A percentile compares a stretch with the other conserved stretches of the same genome.
Evolutionary conservation across 2,329 filamentous ascomycete genomes (phyloP).

Genomic region (Alternaria brassicicola): DNA sequence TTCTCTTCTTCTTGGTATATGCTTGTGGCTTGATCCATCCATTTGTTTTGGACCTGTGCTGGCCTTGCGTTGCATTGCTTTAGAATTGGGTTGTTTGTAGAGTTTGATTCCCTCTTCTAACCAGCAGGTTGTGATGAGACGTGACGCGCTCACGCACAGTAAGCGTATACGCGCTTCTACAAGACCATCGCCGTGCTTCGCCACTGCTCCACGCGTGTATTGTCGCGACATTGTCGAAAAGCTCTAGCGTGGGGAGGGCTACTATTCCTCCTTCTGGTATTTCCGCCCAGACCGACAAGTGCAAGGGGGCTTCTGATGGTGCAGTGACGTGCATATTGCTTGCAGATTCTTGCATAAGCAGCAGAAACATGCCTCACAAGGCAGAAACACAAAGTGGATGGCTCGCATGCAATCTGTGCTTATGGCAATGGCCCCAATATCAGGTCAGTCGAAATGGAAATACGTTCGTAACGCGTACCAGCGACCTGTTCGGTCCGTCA

Average conservation of each 20-base stretch:
- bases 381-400: not conserved
- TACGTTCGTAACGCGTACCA: not conserved
- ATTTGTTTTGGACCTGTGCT: not conserved
- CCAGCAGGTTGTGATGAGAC: not conserved
- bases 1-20: too few species aligned
- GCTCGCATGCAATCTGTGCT: not conserved
- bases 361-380: slow-evolving; percentile 1
- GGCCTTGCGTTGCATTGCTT: not conserved
- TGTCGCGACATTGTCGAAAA: not conserved
- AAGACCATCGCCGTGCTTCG: not conserved
- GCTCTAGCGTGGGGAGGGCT: not conserved
- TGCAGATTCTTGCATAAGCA: not conserved
- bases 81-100: not conserved
- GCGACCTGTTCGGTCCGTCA: not conserved
- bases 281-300: not conserved
- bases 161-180: not conserved
- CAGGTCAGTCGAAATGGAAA: not conserved
- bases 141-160: not conserved
- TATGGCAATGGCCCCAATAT: not conserved
- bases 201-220: not conserved
- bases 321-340: not conserved
- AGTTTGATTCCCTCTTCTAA: not conserved
- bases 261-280: not conserved
- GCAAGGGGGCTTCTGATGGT: not conserved
- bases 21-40: too few species aligned